Conservation (phyloP, 176 grass and related monocot genomes). For the Metroxylon sagu region DNA sequence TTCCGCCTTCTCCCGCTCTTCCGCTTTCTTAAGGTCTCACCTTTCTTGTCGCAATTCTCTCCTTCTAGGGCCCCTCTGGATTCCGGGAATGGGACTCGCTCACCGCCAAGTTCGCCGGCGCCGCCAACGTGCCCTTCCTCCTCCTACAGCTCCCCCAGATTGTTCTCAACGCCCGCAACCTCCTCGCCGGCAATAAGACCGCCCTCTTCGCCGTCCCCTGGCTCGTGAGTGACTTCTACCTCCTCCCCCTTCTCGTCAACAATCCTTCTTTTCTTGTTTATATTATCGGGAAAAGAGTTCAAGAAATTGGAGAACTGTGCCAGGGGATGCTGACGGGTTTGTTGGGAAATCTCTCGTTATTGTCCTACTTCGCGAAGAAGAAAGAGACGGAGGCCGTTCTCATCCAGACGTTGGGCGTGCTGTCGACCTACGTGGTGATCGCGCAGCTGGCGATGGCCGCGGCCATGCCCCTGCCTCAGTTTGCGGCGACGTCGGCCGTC, state of each 20-base stretch:
- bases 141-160: slow-evolving; percentile 98
- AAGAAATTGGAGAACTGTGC: not conserved
- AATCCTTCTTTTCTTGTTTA: too few relatives aligned
- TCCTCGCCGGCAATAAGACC: slow-evolving; percentile 74
- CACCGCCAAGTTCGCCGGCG: slow-evolving; percentile 63
- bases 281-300: too few relatives aligned
- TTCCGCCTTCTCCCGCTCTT: too few relatives aligned
- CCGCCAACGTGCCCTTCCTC: slow-evolving; percentile 85
- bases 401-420: slow-evolving; percentile 68
- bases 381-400: slow-evolving; percentile 77
- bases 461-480: slow-evolving; percentile 78
- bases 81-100: slow-evolving; percentile 80
- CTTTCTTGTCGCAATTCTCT: too few relatives aligned
- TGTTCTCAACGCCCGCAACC: slow-evolving; percentile 87
- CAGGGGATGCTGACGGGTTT: slow-evolving; percentile 97
- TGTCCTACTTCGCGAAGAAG: slow-evolving; percentile 97
- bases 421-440: slow-evolving; percentile 82
- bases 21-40: too few relatives aligned
- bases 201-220: slow-evolving; percentile 89
- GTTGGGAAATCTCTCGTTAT: slow-evolving; percentile 77
- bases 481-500: slow-evolving; percentile 37
- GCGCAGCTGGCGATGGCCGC: slow-evolving; percentile 73
- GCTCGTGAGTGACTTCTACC: slow-evolving; percentile 39
- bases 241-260: too few relatives aligned
- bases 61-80: too few relatives aligned